Conservation (phyloP, 177 flowering plant species). For the Vitis hybrid region DNA sequence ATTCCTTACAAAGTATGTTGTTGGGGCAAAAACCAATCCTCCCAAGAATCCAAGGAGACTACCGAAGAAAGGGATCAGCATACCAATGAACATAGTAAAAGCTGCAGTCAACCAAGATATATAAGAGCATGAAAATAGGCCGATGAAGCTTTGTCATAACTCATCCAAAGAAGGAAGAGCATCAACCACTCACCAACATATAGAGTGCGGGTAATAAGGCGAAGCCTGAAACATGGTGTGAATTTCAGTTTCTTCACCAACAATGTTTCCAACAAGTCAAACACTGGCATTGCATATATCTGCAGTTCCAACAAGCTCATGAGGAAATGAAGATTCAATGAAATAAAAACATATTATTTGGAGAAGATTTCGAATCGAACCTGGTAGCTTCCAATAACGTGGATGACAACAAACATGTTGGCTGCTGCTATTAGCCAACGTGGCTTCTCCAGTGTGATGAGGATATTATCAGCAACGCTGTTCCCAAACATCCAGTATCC, state of each 20-base stretch:
- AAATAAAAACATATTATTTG: not conserved
- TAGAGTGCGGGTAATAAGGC: not conserved
- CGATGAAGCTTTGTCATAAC: too few relatives aligned
- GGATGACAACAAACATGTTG: slow-evolving; percentile 13
- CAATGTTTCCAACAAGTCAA: not conserved
- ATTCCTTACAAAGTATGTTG: slow-evolving; percentile 26
- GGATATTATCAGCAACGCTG: slow-evolving; percentile 1
- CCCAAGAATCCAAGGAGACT: slow-evolving; percentile 40
- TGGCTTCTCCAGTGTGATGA: not conserved
- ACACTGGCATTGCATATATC: not conserved
- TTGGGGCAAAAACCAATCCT: slow-evolving; percentile 41
- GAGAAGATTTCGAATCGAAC: not conserved
- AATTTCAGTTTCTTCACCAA: not conserved
- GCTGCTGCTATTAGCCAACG: not conserved
- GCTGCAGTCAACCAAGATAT: slow-evolving; percentile 16
- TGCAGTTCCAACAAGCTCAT: not conserved
- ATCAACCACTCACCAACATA: not conserved
- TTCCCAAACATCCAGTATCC: slow-evolving; percentile 10
- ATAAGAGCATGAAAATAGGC: too few relatives aligned
- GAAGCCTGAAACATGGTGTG: not conserved
- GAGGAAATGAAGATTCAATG: not conserved
- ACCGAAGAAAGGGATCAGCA: slow-evolving; percentile 37
- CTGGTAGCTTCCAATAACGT: slow-evolving; percentile 11
- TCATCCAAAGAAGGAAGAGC: too few relatives aligned
- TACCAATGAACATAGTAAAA: slow-evolving; percentile 34